Evolutionary conservation across 1,284 basidiomycete species (phyloP), one percentile per base, ranked within the genome.

Genomic region (Sporisorium scitamineum): DNA sequence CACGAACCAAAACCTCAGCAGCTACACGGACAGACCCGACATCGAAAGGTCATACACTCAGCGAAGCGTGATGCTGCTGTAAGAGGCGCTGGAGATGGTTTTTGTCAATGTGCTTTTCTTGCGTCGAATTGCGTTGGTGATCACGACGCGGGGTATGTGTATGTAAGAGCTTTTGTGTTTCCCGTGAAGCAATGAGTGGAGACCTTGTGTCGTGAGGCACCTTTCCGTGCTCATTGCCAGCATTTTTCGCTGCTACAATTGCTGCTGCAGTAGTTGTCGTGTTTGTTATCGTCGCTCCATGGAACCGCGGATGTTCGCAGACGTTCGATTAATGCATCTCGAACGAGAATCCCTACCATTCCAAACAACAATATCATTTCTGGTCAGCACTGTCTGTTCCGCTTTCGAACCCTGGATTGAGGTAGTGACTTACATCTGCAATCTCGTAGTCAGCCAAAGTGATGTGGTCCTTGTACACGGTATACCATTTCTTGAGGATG

Each of bases 401-500:
- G n/a, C n/a, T n/a, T n/a, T n/a, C n/a, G n/a, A n/a, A n/a, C n/a
- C n/a, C n/a, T n/a, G n/a, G n/a, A n/a, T n/a, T n/a, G n/a, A n/a
- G n/a, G n/a, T n/a, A n/a, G n/a, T n/a, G 32, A 64, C 70, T 59
- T 61, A 68, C 64, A 47, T 65, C 66, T 5, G 42, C 57, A 20
- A 70, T 63, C 58, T 97, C 95, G 83, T 97, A 99, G 87, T 99
- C 97, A 45, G 89, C 86, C 16, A 99, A 89, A 6, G 94, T 93
- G 82, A 99, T 96, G 85, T 97, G 85, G 54, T 87, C 83, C 72
- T 86, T 87, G 76, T 80, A 83, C 5, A 76, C 72, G 11, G 61
- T 70, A 34, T 79, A 80, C 95, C 95, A 97, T 90, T 98, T 98
- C 91, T 97, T 99, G 59, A 99, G 88, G 82, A 92, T 90, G 70